Percentiles rank a stretch among this genome's conserved stretches.
phyloP scores from a whole-genome alignment of 169 alveolate genomes.

The Amoebophrya sp. region DNA sequence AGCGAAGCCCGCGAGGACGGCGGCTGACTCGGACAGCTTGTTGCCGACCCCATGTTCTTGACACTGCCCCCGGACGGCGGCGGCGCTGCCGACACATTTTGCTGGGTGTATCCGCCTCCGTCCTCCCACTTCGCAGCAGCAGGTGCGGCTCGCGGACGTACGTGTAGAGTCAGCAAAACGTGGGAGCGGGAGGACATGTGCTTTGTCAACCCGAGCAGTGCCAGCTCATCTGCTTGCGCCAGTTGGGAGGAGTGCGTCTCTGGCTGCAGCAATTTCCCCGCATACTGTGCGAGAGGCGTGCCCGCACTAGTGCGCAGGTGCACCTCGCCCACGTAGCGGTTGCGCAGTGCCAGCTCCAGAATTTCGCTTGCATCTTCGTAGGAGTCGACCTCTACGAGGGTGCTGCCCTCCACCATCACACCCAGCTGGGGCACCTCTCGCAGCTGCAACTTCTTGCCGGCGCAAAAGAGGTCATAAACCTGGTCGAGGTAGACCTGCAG shows the following conservation, averaged over 20 bases:
- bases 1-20: no score
- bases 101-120: background rate
- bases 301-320: background rate
- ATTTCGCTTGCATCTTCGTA: background rate
- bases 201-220: background rate
- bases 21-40: no score
- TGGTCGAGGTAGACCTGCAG: slow-evolving; percentile 7
- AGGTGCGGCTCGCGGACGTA: background rate
- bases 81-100: no score
- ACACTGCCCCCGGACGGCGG: no score
- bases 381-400: background rate
- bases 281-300: background rate
- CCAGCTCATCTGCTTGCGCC: background rate
- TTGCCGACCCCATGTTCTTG: no score
- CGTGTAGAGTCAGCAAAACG: background rate
- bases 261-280: background rate
- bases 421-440: background rate
- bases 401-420: background rate
- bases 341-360: background rate
- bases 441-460: slow-evolving; percentile 19
- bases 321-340: slow-evolving; percentile 25
- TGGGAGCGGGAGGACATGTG: background rate
- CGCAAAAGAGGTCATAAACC: slow-evolving; percentile 15
- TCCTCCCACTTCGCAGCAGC: background rate
- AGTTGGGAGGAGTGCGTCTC: background rate